phyloP scores from a whole-genome alignment of 345 rosid genomes.

The Eucalyptus paniculata region DNA sequence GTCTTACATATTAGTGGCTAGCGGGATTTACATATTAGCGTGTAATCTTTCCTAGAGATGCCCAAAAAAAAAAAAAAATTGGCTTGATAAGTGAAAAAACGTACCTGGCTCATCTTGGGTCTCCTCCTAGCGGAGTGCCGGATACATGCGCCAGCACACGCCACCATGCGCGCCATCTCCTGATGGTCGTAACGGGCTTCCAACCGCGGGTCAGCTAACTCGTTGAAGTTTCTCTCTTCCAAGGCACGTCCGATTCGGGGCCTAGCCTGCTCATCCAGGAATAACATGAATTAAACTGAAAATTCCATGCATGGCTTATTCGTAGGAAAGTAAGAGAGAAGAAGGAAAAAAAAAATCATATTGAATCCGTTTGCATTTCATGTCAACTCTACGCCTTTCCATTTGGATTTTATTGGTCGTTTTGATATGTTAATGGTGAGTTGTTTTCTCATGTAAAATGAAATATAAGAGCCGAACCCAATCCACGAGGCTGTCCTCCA shows the following conservation, averaged over 20 bases:
- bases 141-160: conserved; percentile 60
- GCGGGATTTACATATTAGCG: background rate
- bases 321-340: background rate
- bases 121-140: conserved; percentile 68
- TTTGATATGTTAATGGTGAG: background rate
- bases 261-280: conserved; percentile 45
- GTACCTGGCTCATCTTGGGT: conserved; percentile 87
- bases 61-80: background rate
- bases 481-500: conserved; percentile 87
- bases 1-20: background rate
- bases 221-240: conserved; percentile 37
- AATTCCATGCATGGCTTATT: background rate
- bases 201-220: conserved; percentile 54
- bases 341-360: background rate
- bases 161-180: conserved; percentile 66
- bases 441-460: background rate
- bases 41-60: background rate
- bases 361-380: background rate
- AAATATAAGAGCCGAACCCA: conserved; percentile 38
- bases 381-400: background rate
- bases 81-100: background rate
- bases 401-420: background rate
- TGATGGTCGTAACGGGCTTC: conserved; percentile 27
- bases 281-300: background rate
- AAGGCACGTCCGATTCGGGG: conserved; percentile 41